Conservation (phyloP, 805 yeast genomes). For the Lipomyces orientalis region DNA sequence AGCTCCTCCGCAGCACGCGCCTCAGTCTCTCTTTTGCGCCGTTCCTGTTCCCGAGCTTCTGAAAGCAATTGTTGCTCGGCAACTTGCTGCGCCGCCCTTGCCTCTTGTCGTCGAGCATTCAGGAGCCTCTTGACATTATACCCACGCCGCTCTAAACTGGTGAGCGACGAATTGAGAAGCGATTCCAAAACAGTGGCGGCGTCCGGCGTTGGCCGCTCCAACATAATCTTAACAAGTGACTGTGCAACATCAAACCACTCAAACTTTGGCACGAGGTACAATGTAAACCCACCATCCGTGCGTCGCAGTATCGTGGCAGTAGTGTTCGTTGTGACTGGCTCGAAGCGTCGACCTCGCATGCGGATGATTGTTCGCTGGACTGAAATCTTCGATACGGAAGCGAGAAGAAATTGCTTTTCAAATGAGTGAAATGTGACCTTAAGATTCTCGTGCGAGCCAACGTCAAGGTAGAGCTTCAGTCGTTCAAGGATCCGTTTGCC, state of each 20-base stretch:
- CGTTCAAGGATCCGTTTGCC: conserved; percentile 45
- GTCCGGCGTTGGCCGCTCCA: conserved; percentile 47
- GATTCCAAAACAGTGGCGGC: conserved; percentile 48
- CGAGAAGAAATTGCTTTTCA: conserved; percentile 37
- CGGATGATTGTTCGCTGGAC: conserved; percentile 37
- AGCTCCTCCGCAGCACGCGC: conserved; percentile 17
- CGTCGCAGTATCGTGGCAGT: conserved; percentile 36
- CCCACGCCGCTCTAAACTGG: conserved; percentile 46
- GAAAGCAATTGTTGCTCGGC: conserved; percentile 25
- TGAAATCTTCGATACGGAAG: conserved; percentile 40
- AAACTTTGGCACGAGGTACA: conserved; percentile 40
- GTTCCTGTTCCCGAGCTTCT: conserved; percentile 30
- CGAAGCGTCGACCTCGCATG: conserved; percentile 11
- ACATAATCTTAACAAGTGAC: conserved; percentile 42
- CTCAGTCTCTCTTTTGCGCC: conserved; percentile 19
- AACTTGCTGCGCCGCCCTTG: conserved; percentile 27
- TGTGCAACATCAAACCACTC: conserved; percentile 50
- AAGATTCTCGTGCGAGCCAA: conserved; percentile 9
- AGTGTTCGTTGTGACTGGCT: conserved; percentile 35
- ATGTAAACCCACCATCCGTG: conserved; percentile 20
- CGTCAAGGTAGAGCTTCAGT: conserved; percentile 41
- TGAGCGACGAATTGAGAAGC: conserved; percentile 44
- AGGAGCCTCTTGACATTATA: conserved; percentile 48
- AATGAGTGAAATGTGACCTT: conserved; percentile 19
- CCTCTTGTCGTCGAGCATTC: conserved; percentile 38